Base-by-base conservation (phyloP, 1,284 basidiomycete species). In the Ustilago esculenta region DNA sequence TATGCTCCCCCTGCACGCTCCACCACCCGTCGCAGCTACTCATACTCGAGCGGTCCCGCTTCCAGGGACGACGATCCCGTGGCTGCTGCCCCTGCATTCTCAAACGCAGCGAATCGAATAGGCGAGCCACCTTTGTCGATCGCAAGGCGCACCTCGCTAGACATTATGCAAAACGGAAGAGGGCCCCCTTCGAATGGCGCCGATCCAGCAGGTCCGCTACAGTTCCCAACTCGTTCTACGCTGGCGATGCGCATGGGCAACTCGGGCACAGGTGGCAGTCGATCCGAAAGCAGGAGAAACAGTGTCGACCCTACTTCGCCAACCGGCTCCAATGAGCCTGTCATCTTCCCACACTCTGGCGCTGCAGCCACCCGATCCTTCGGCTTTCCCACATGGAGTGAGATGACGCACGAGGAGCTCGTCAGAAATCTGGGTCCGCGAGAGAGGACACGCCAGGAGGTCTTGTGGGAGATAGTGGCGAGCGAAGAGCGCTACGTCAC, bases 391-490 rank as follows among this genome's bases (percentile, higher is more conserved):
- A 95, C 92, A 33, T 98, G 95, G 95, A 94, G 91, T 77, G 92
- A 97, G 82, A 91, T 91, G 77, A 93, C 94, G 8, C 92, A 96
- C 80, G 91, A 92, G 56, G 95, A 98, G 81, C 87, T 98, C 27
- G 92, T 98, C 8, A 89, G 89, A 36, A 95, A 98, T 79, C 85
- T 98, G 18, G 92, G 93, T 18, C 89, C 92, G 20, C 87, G 94
- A 55, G 95, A 98, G 82, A 88, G 95, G 47, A 97, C 93, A 25
- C 87, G 95, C 46, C 95, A 98, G 82, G 95, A 98, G 84, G 95
- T 98, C 3, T 83, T 98, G 29, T 97, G 94, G 87, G 95, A 98
- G 84, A 98, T 98, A 73, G 94, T 98, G 41, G 91, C 92, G 34
- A 94, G 92, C 75, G 95, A 98, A 83, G 94, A 98, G 82, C 87